Base-by-base conservation (phyloP, 164 flowering plant genomes). In the Brasenia schreberi region DNA sequence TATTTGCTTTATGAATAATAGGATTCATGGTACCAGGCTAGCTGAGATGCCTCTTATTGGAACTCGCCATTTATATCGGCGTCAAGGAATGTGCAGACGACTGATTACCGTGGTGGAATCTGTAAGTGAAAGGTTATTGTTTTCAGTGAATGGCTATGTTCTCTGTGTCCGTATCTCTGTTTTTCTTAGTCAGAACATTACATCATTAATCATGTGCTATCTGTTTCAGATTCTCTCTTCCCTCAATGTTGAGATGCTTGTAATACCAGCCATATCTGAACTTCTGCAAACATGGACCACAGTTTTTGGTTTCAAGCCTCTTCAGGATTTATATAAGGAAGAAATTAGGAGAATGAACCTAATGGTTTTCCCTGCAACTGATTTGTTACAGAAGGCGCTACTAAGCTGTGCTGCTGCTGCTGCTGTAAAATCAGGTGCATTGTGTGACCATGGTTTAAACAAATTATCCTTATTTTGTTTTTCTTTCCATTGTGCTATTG, bases 1-100 rank as follows among this genome's bases (percentile, higher is more conserved):
- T n/a, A 64, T 52, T 23, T 66, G 52, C 56, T 61, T 18, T 61
- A 7, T 43, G 39, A 33, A 1, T 3, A 33, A 69, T 76, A 91
- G 99, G 86, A 81, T 91, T 75, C 99, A 83, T 75, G 98, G 97
- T 64, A 80, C 87, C 62, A 81, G 79, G 76, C 79, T 95, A 43
- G 99, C 96, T 39, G 99, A 95, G 81, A 95, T 95, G 97, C 99
- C 99, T 59, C 92, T 83, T 66, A 86, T 95, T 71, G 99, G 99
- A 60, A 92, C 98, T 6, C 96, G 99, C 52, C 86, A 88, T 71
- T 82, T 86, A 6, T 95, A 92, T 75, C 81, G 99, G 77, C 96
- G 87, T 19, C 99, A 95, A 76, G 99, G 99, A 72, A 95, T 95
- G 99, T 95, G 94, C 71, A 88, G 96, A 17, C 86, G 90, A 39